Conservation (phyloP, 441 rosid species). For the Mallotus japonicus region DNA sequence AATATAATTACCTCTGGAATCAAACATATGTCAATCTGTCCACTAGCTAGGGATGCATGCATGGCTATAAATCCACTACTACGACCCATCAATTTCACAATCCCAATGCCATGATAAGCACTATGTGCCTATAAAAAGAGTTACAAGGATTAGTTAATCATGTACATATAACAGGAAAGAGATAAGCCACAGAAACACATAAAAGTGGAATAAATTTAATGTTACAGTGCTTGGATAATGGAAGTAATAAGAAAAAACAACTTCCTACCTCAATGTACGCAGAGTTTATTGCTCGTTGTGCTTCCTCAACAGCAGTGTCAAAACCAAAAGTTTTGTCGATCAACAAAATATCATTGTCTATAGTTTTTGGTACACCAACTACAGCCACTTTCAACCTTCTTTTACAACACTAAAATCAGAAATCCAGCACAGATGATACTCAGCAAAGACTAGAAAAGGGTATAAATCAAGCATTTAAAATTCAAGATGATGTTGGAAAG, state of each 20-base stretch:
- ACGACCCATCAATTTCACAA: slow-evolving; percentile 98
- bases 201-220: neutral
- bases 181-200: neutral
- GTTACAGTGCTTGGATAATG: neutral
- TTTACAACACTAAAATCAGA: slow-evolving; percentile 61
- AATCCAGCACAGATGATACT: slow-evolving; percentile 15
- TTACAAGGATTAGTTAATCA: slow-evolving; percentile 14
- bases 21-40: slow-evolving; percentile 92
- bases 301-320: slow-evolving; percentile 98
- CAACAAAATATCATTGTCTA: slow-evolving; percentile 90
- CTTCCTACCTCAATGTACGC: slow-evolving; percentile 87
- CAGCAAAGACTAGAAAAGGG: slow-evolving; percentile 8
- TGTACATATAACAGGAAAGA: slow-evolving; percentile 19
- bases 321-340: slow-evolving; percentile 99
- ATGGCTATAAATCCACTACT: slow-evolving; percentile 95
- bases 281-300: slow-evolving; percentile 95
- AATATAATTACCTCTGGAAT: slow-evolving; percentile 78
- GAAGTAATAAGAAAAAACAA: neutral
- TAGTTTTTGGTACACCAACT: slow-evolving; percentile 97
- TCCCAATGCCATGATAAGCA: slow-evolving; percentile 93
- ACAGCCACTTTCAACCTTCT: slow-evolving; percentile 73
- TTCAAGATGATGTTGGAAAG: neutral
- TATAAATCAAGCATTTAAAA: slow-evolving; percentile 7
- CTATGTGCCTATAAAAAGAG: slow-evolving; percentile 69
- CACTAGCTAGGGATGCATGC: slow-evolving; percentile 97